Base-by-base conservation (phyloP, 371 early-diverging fungal species). In the Amoeboaphelidium occidentale region DNA sequence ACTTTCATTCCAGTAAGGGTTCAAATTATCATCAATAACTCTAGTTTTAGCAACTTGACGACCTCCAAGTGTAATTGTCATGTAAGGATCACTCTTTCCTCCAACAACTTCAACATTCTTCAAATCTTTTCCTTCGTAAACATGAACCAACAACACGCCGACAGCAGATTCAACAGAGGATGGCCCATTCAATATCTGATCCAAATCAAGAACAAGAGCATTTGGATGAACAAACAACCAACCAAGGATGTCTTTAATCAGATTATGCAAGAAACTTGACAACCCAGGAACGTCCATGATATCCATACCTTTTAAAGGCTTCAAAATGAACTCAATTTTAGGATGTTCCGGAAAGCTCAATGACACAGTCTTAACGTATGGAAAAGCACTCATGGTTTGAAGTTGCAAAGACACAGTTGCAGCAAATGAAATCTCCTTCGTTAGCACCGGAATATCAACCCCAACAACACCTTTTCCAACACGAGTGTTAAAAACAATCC, bases 301-400 rank as follows among this genome's bases (percentile, higher is more conserved):
- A 78, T 61, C 96, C 76, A 58, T 81, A 59, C 58, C 67, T 55
- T 74, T 73, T 41, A 78, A 54, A 0, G 99, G 99, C 55, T 85
- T 78, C 41, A 97, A 70, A 20, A 75, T 74, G 69, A 91, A 97
- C 63, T 94, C 90, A 50, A 97, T 73, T 12, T 59, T 57, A 21
- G 99, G 99, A 23, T 74, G 70, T 53, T 86, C 81, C 53, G 89
- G 59, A 59, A 98, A 85, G 51, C 78, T 75, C 27, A 84, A 73
- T 45, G 86, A 83, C 6, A 90, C 71, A 0, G 73, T 73, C 57
- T 82, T 79, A 46, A 94, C 73, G 55, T 89, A 79, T 0, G 96
- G 96, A 63, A 78, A 88, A 51, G 70, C 73, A 51, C 75, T 73
- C 56, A 76, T 86, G 48, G 82, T 74, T 55, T 76, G 80, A 49